Percentiles rank a stretch among this genome's conserved stretches.
Evolutionary conservation across 2,329 filamentous ascomycete genomes (phyloP).

Genomic region (Pseudogymnoascus sp.): DNA sequence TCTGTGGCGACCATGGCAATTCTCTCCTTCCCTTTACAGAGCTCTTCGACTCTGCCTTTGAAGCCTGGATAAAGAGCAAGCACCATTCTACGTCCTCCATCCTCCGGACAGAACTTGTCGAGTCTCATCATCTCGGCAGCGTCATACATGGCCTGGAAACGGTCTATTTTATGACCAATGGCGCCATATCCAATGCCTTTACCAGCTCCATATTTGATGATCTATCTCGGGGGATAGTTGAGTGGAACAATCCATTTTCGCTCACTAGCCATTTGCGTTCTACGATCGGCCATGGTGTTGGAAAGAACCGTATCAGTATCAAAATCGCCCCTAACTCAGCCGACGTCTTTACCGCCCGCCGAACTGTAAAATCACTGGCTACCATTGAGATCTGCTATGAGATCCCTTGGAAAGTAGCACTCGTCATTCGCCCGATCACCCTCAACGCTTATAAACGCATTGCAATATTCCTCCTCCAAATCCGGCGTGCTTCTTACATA

Average conservation of each 20-base stretch:
- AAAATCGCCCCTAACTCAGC: slow-evolving; percentile 38
- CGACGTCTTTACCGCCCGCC: slow-evolving; percentile 41
- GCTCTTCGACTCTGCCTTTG: slow-evolving; percentile 63
- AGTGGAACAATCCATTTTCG: slow-evolving; percentile 76
- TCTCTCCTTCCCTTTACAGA: slow-evolving; percentile 64
- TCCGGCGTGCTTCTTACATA: slow-evolving; percentile 61
- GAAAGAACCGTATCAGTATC: slow-evolving; percentile 56
- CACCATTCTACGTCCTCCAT: slow-evolving; percentile 61
- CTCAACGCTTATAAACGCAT: slow-evolving; percentile 62
- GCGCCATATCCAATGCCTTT: slow-evolving; percentile 58
- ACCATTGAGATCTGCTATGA: slow-evolving; percentile 60
- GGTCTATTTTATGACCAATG: slow-evolving; percentile 72
- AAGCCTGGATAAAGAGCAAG: slow-evolving; percentile 68
- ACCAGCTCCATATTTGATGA: slow-evolving; percentile 65
- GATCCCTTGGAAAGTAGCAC: slow-evolving; percentile 59
- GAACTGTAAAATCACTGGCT: slow-evolving; percentile 56
- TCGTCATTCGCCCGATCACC: slow-evolving; percentile 63
- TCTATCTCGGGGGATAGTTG: slow-evolving; percentile 51
- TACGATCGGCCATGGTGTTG: slow-evolving; percentile 53
- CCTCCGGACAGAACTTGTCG: slow-evolving; percentile 59
- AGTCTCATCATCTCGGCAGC: slow-evolving; percentile 58
- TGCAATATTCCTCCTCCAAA: slow-evolving; percentile 70
- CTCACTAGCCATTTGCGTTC: slow-evolving; percentile 71
- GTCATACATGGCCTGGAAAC: slow-evolving; percentile 60
- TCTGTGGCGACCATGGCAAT: slow-evolving; percentile 41